Evolutionary conservation across 1,284 basidiomycete genomes (phyloP).

Genomic region (Chondrostereum purpureum): DNA sequence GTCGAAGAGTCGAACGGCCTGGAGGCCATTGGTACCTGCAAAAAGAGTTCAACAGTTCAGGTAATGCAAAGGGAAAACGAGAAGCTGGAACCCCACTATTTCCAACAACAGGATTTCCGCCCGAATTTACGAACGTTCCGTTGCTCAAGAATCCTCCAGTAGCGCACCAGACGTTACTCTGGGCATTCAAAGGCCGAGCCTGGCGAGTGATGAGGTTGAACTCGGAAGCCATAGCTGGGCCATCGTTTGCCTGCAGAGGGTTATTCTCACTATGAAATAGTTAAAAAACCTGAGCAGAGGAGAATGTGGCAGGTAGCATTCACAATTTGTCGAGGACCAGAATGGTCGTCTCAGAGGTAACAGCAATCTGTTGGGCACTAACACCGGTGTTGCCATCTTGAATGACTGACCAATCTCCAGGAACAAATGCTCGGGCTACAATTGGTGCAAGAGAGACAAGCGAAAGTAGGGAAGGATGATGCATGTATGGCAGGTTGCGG

Average conservation of each 20-base stretch:
- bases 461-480: not conserved
- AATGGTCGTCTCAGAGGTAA: slow-evolving; percentile 29
- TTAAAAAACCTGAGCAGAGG: not conserved
- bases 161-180: slow-evolving; percentile 40
- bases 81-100: slow-evolving; percentile 1
- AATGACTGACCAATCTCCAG: not conserved
- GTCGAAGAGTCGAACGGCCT: slow-evolving; percentile 18
- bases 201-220: slow-evolving; percentile 28
- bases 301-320: not conserved
- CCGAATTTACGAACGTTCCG: slow-evolving; percentile 26
- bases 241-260: slow-evolving; percentile 14
- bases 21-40: slow-evolving; percentile 7
- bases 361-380: slow-evolving; percentile 30
- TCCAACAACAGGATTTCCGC: slow-evolving; percentile 6
- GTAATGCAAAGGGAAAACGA: not conserved
- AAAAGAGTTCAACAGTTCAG: not conserved
- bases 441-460: not conserved
- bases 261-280: slow-evolving; percentile 18
- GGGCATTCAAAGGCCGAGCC: slow-evolving; percentile 28
- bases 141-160: slow-evolving; percentile 35
- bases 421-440: not conserved
- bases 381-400: slow-evolving; percentile 23
- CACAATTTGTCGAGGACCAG: slow-evolving; percentile 33
- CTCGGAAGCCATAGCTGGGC: slow-evolving; percentile 31
- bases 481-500: too few relatives aligned